Evolutionary conservation across 2,329 filamentous ascomycete genomes (phyloP).

Genomic region (Clarireedia homoeocarpa): DNA sequence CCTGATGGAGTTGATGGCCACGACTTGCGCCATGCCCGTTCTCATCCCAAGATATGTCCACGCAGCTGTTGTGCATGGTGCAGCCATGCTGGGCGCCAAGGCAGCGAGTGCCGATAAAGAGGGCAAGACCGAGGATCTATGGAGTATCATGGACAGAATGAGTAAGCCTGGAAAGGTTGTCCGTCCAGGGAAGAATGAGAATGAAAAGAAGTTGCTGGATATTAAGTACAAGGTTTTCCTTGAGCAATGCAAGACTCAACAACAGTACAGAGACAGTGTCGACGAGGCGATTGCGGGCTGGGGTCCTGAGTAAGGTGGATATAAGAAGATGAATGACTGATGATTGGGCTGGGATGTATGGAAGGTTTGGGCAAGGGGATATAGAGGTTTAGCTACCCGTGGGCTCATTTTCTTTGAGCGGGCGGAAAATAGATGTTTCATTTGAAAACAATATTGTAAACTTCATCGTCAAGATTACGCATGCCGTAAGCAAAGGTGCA

Average conservation of each 20-base stretch:
- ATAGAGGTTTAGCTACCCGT: no score
- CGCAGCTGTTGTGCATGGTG: conserved; percentile 94
- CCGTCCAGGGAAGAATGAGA: conserved; percentile 60
- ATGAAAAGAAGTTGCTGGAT: conserved; percentile 71
- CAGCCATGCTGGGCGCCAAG: conserved; percentile 95
- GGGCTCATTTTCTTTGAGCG: no score
- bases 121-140: conserved; percentile 77
- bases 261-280: conserved; percentile 70
- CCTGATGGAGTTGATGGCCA: conserved; percentile 85
- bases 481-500: no score
- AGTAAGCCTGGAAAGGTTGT: conserved; percentile 87
- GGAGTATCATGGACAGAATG: conserved; percentile 97
- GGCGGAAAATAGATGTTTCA: no score
- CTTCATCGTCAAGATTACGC: no score
- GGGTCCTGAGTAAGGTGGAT: conserved; percentile 17
- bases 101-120: conserved; percentile 76
- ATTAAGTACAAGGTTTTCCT: conserved; percentile 96
- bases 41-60: conserved; percentile 90
- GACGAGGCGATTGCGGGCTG: conserved; percentile 50
- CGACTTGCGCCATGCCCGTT: conserved; percentile 85
- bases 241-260: conserved; percentile 82
- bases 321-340: not conserved
- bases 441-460: no score
- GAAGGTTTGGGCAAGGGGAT: no score
- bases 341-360: no score